Percentiles rank a stretch among this genome's conserved stretches.
Evolutionary conservation across 78 protist species (phyloP).

Genomic region (Capsaspora owczarzaki): DNA sequence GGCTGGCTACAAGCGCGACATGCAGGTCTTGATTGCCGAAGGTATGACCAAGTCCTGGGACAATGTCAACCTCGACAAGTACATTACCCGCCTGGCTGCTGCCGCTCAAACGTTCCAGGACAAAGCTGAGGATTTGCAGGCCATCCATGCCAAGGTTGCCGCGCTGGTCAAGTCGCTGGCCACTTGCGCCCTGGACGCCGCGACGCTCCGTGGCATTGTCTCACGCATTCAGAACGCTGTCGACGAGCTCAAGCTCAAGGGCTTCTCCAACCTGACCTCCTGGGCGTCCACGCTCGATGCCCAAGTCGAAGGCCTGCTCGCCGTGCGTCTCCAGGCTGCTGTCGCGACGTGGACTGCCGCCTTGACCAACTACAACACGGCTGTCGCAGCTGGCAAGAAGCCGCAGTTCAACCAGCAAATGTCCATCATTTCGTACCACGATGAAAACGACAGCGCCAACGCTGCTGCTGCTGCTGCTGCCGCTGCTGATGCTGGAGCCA

Average conservation of each 20-base stretch:
- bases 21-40: conserved; percentile 50
- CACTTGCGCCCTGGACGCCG: conserved; percentile 24
- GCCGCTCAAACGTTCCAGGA: conserved; percentile 36
- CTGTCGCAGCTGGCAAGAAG: neutral
- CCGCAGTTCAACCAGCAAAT: too few relatives aligned
- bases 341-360: conserved; percentile 45
- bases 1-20: conserved; percentile 45
- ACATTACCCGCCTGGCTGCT: conserved; percentile 6
- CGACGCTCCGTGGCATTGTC: neutral
- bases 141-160: conserved; percentile 8
- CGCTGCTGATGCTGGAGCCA: neutral
- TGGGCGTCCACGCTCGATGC: conserved; percentile 62
- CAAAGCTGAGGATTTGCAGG: conserved; percentile 39
- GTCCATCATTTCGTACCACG: too few relatives aligned
- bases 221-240: conserved; percentile 53
- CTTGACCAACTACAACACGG: conserved; percentile 17
- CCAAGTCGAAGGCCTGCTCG: conserved; percentile 36
- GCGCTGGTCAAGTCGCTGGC: neutral
- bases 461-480: neutral
- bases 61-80: neutral
- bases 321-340: conserved; percentile 44
- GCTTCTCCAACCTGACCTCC: conserved; percentile 46
- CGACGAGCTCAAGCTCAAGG: conserved; percentile 61
- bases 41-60: conserved; percentile 53
- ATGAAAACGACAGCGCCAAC: too few relatives aligned